Conservation (phyloP, 148 eudicot species). For the Chenopodium formosanum region DNA sequence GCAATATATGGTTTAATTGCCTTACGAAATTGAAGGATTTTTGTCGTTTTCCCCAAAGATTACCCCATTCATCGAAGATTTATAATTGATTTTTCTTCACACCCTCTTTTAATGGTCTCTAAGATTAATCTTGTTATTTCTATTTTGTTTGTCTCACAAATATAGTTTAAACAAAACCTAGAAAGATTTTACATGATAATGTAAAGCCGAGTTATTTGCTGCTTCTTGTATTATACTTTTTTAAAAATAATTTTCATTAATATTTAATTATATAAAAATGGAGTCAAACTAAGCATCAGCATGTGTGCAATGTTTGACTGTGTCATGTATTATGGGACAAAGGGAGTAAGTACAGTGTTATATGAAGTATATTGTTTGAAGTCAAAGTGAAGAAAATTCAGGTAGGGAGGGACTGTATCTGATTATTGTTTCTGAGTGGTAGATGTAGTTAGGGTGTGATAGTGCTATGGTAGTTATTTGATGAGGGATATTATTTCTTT, state of each 20-base stretch:
- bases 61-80: too few species aligned
- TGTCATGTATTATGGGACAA: too few species aligned
- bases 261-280: too few species aligned
- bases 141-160: neutral
- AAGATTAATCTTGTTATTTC: neutral
- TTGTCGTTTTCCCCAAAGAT: too few species aligned
- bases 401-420: neutral
- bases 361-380: neutral
- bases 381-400: neutral
- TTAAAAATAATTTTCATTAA: too few species aligned
- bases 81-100: neutral
- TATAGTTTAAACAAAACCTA: neutral
- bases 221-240: too few species aligned
- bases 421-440: neutral
- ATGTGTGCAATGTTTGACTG: too few species aligned
- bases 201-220: neutral
- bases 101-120: neutral
- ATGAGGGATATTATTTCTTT: neutral
- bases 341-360: neutral
- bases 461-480: neutral
- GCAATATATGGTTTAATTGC: too few species aligned
- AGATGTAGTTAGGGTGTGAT: neutral
- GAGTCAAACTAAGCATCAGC: too few species aligned
- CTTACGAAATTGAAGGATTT: too few species aligned
- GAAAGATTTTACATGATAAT: neutral